Conservation (phyloP, 306 rosid genomes). For the Astragalus membranaceus region DNA sequence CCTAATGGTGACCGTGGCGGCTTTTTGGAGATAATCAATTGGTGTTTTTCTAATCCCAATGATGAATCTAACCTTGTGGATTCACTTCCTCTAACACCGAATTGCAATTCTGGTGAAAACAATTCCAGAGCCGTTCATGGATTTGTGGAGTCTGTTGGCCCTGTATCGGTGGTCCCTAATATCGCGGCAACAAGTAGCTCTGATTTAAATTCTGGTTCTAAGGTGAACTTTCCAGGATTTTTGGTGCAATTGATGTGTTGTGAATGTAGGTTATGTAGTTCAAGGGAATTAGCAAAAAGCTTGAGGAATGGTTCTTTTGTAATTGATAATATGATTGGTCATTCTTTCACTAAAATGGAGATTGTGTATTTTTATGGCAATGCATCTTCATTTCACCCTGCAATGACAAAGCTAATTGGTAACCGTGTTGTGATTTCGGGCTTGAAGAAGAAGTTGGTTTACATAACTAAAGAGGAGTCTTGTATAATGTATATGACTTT, state of each 20-base stretch:
- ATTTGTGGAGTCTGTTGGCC: conserved; percentile 47
- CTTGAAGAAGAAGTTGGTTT: conserved; percentile 63
- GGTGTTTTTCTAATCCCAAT: conserved; percentile 39
- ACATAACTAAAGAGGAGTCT: conserved; percentile 48
- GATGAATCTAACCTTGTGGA: conserved; percentile 6
- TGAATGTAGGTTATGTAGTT: conserved; percentile 49
- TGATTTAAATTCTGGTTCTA: conserved; percentile 13
- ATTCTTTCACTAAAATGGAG: conserved; percentile 43
- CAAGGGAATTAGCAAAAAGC: conserved; percentile 17
- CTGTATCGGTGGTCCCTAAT: conserved; percentile 50
- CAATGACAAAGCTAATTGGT: conserved; percentile 49
- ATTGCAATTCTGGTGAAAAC: not conserved
- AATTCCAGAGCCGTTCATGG: conserved; percentile 41
- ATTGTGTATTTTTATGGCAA: conserved; percentile 55
- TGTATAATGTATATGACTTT: conserved; percentile 58
- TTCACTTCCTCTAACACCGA: conserved; percentile 23
- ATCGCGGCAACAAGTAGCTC: conserved; percentile 19
- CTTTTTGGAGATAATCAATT: conserved; percentile 70
- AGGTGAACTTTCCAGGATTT: conserved; percentile 47
- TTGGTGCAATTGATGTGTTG: conserved; percentile 48
- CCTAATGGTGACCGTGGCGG: not conserved
- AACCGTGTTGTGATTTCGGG: conserved; percentile 35
- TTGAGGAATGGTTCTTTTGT: conserved; percentile 20
- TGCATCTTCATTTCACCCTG: conserved; percentile 74
- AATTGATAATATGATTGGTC: conserved; percentile 23